These are phyloP conservation scores for Encephalitozoon romaleae DNA, from an alignment of 371 early-diverging fungal genomes.

Conservation along the genomic window DNA sequence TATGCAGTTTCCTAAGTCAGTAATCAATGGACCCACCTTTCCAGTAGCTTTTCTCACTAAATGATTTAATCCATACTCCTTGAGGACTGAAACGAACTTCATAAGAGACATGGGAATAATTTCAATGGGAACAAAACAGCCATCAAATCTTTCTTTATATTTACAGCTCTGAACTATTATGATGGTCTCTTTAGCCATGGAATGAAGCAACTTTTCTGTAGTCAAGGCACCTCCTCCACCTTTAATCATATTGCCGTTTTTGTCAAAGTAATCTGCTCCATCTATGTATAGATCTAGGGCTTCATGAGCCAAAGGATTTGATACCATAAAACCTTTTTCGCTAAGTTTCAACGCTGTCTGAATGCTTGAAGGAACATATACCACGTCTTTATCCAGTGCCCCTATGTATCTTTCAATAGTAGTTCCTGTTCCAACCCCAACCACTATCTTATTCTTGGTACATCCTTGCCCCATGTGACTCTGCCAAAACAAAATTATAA, in stretches of 20 bases:
- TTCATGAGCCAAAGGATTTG: background rate
- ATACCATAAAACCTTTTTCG: background rate
- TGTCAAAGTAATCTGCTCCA: conserved; percentile 56
- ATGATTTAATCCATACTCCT: background rate
- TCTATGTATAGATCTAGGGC: conserved; percentile 58
- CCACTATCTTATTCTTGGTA: background rate
- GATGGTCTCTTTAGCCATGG: conserved; percentile 27
- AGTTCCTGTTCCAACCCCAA: conserved; percentile 53
- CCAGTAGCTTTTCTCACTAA: background rate
- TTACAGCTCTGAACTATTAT: conserved; percentile 53
- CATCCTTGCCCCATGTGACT: conserved; percentile 15
- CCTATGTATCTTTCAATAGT: conserved; percentile 39
- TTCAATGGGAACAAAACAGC: conserved; percentile 52
- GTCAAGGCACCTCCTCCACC: conserved; percentile 55
- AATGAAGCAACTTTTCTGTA: conserved; percentile 49
- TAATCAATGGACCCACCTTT: conserved; percentile 41
- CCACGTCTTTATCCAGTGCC: background rate
- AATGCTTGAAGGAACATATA: conserved; percentile 27
- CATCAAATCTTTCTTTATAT: conserved; percentile 37
- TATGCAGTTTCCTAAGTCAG: conserved; percentile 54
- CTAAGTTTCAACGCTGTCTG: background rate
- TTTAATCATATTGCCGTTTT: conserved; percentile 47
- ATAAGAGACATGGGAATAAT: conserved; percentile 33
- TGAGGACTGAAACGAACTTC: conserved; percentile 7
- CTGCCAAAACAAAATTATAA: background rate